These are phyloP conservation scores for Dryadomyces quercus-mongolicae DNA, from an alignment of 2,329 filamentous ascomycete species.

Conservation along the genomic window DNA sequence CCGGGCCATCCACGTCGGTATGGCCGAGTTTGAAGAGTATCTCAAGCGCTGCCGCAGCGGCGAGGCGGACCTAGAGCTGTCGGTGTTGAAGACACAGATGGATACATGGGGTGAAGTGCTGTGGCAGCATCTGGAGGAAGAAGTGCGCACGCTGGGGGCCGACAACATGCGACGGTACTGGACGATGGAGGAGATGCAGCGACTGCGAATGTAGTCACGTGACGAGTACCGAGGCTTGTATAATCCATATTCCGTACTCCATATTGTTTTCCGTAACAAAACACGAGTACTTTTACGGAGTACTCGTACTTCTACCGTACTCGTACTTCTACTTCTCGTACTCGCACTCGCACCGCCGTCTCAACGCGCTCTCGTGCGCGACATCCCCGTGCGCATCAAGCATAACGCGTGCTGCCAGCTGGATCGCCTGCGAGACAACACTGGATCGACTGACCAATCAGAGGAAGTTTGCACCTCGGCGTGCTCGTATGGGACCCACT, in stretches of 20 bases:
- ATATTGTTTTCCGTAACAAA: neutral
- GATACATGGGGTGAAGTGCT: constrained; percentile 68
- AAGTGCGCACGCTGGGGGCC: constrained; percentile 65
- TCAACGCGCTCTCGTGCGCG: neutral
- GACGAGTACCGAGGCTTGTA: neutral
- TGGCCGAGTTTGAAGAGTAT: constrained; percentile 57
- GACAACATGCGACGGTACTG: constrained; percentile 56
- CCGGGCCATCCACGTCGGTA: constrained; percentile 62
- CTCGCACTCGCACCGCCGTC: neutral
- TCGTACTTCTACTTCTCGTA: neutral
- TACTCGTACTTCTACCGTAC: neutral
- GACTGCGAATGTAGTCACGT: constrained; percentile 38
- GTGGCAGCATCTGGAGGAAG: constrained; percentile 74
- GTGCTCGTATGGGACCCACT: neutral
- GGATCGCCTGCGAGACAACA: neutral
- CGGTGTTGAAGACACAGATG: constrained; percentile 57
- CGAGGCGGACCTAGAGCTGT: constrained; percentile 45
- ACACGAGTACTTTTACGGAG: neutral
- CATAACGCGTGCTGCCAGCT: neutral
- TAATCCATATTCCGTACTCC: neutral
- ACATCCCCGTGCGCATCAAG: neutral
- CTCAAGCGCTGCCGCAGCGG: constrained; percentile 48
- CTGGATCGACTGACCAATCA: neutral
- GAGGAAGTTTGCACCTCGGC: neutral
- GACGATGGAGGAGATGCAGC: constrained; percentile 52